Conservation (phyloP, 495 filamentous ascomycete genomes). For the Geoglossum glabrum region DNA sequence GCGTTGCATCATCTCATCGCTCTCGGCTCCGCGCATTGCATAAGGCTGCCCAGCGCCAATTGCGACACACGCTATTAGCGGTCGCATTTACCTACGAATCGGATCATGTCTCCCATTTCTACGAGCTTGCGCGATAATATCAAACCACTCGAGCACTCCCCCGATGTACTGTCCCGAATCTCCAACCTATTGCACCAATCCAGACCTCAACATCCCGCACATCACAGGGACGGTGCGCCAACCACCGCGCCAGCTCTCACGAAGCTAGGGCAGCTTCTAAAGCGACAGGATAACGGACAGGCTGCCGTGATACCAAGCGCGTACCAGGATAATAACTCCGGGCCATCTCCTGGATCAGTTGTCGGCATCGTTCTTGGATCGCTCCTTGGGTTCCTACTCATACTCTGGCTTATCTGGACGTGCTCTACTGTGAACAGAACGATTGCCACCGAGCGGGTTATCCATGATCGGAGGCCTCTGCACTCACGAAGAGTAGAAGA, state of each 20-base stretch:
- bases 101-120: not conserved
- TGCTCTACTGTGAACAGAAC: conserved; percentile 25
- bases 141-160: not conserved
- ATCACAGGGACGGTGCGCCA: not conserved
- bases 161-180: not conserved
- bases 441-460: not conserved
- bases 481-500: not conserved
- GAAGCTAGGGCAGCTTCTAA: not conserved
- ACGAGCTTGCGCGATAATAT: not conserved
- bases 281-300: not conserved
- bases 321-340: conserved; percentile 39
- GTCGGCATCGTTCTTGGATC: conserved; percentile 67
- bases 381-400: conserved; percentile 61
- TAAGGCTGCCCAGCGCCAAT: not conserved
- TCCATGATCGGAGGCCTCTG: conserved; percentile 1
- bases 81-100: not conserved
- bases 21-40: not conserved
- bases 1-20: not conserved
- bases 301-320: conserved; percentile 36
- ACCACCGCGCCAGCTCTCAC: not conserved
- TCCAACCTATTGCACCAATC: not conserved
- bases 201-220: not conserved
- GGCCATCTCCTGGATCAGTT: conserved; percentile 50
- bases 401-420: conserved; percentile 56
- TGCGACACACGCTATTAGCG: not conserved